A percentile compares a stretch with the other conserved stretches of the same genome.
phyloP scores from a whole-genome alignment of 2,329 filamentous ascomycete species.

The Penicillium sp. region DNA sequence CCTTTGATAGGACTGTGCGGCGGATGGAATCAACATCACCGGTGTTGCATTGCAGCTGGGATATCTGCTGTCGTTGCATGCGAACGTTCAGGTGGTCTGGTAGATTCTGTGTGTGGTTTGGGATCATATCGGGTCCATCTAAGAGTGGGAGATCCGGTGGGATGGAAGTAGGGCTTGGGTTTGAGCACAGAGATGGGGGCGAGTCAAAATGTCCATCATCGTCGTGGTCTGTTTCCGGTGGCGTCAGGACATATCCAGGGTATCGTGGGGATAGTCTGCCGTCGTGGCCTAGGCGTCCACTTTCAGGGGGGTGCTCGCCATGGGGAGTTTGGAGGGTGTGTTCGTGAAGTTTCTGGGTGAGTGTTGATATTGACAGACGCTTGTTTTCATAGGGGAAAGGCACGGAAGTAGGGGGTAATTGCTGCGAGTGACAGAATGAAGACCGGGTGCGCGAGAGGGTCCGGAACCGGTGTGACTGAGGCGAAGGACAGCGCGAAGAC shows the following conservation, averaged over 20 bases:
- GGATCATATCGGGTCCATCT: slow-evolving; percentile 3
- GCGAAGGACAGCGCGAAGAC: slow-evolving; percentile 41
- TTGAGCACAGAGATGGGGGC: slow-evolving; percentile 50
- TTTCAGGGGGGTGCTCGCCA: slow-evolving; percentile 9
- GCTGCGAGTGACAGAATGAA: slow-evolving; percentile 31
- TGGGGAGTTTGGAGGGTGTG: slow-evolving; percentile 32
- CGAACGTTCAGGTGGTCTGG: slow-evolving; percentile 27
- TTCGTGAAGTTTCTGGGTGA: slow-evolving; percentile 39
- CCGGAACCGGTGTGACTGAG: slow-evolving; percentile 32
- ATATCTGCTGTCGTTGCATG: slow-evolving; percentile 37
- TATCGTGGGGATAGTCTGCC: slow-evolving; percentile 18
- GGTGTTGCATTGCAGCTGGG: slow-evolving; percentile 37
- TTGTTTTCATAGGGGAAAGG: slow-evolving; percentile 39
- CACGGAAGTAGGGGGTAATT: slow-evolving; percentile 39
- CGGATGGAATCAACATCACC: slow-evolving; percentile 35
- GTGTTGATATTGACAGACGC: slow-evolving; percentile 37
- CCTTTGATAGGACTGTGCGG: slow-evolving; percentile 29
- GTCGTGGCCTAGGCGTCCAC: slow-evolving; percentile 12
- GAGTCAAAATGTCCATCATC: slow-evolving; percentile 45
- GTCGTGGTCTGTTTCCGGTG: slow-evolving; percentile 37
- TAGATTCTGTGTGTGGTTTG: no score
- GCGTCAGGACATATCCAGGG: slow-evolving; percentile 32
- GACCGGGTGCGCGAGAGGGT: slow-evolving; percentile 30
- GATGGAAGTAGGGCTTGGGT: slow-evolving; percentile 28
- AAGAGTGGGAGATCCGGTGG: slow-evolving; percentile 22